These are phyloP conservation scores for Camellia granthamiana DNA, from an alignment of 148 eudicot species.

Conservation along the genomic window DNA sequence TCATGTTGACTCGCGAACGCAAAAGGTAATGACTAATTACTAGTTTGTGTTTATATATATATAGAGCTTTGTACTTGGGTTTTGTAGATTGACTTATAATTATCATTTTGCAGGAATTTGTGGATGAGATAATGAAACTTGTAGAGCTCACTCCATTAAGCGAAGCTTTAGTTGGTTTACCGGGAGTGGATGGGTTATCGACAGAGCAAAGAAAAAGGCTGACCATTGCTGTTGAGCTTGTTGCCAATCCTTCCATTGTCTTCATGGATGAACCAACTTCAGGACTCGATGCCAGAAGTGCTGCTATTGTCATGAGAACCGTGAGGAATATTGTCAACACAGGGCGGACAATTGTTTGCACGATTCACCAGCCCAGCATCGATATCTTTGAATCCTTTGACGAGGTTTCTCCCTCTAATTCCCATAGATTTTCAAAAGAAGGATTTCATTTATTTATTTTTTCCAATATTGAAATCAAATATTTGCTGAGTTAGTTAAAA, in stretches of 20 bases:
- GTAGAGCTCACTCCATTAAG: slow-evolving; percentile 79
- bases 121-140: slow-evolving; percentile 89
- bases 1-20: slow-evolving; percentile 51
- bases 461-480: not conserved
- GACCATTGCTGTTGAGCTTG: slow-evolving; percentile 95
- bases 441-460: not conserved
- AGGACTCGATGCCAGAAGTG: slow-evolving; percentile 96
- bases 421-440: not conserved
- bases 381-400: slow-evolving; percentile 96
- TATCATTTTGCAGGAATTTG: slow-evolving; percentile 61
- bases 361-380: slow-evolving; percentile 98
- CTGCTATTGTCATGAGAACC: slow-evolving; percentile 99
- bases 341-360: slow-evolving; percentile 94
- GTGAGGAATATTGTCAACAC: slow-evolving; percentile 94
- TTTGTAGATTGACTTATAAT: slow-evolving; percentile 4
- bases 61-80: not conserved
- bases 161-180: slow-evolving; percentile 81
- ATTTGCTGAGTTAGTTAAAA: not conserved
- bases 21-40: slow-evolving; percentile 38
- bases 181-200: slow-evolving; percentile 89
- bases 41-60: not conserved
- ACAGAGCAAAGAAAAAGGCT: slow-evolving; percentile 93
- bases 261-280: slow-evolving; percentile 99
- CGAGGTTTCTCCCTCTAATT: slow-evolving; percentile 50
- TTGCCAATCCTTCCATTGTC: slow-evolving; percentile 95